Base-by-base conservation (phyloP, 1,139 yeast genomes). In the Casaregolazyma lundiana region DNA sequence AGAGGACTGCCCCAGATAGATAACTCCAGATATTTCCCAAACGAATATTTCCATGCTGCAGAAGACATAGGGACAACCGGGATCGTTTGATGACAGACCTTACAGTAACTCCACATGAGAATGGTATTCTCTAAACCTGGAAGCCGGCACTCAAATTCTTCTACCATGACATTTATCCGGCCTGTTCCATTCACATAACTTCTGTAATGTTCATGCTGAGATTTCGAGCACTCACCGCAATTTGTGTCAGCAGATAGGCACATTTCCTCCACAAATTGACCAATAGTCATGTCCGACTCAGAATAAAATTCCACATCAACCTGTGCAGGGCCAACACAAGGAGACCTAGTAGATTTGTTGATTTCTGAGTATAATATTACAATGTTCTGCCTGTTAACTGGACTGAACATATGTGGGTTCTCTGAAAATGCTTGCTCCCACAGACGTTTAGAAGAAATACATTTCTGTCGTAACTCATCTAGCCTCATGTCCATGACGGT, bases 31-130 rank as follows among this genome's bases (percentile, higher is more conserved):
- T 86, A 94, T 61, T 92, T 94, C 0, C 98, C 98, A 63, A 94
- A 81, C 0, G 97, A 90, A 53, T 83, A 81, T 59, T 84, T 88
- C 82, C 95, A 90, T 0, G 97, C 82, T 22, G 83, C 84, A 46
- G 88, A 92, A 56, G 87, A 84, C 84, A 94, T 80, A n/a, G 88
- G 86, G 19, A 81, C 69, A 11, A 86, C 81, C 0, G 97, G 95
- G 2, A 95, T 82, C 0, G 84, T 74, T 40, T 74, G 76, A 16
- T 80, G 77, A 63, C 99, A 94, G 44, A 72, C 73, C 49, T 84
- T 86, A 65, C 99, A 94, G 54, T 78, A 81, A 62, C 96, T 86
- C 98, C 98, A 94, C 74, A 90, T 84, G 42, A 89, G 70, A 43
- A 94, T 79, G n/a, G 77, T 77, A 56, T 82, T 77, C 50, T 80